A percentile compares a stretch with the other conserved stretches of the same genome.
phyloP scores from a whole-genome alignment of 2,329 filamentous ascomycete species.

The Dothideomycetes sp. region DNA sequence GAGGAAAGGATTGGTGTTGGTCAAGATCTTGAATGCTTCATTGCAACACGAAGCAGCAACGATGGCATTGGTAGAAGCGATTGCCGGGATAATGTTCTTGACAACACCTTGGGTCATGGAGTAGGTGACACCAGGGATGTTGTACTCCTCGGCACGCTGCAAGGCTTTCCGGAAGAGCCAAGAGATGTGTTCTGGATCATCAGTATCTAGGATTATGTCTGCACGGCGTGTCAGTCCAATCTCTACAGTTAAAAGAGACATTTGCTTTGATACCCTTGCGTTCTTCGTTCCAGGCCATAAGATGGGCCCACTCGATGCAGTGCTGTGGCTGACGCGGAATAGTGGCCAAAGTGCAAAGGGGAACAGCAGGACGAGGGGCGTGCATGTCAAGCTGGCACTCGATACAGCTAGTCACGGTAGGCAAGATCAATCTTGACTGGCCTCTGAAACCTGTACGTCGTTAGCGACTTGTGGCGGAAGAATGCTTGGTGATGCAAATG shows the following conservation, averaged over 20 bases:
- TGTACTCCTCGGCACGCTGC: constrained; percentile 73
- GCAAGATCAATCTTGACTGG: constrained; percentile 84
- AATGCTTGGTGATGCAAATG: constrained; percentile 12
- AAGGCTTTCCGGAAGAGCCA: constrained; percentile 89
- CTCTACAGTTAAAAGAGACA: too few relatives aligned
- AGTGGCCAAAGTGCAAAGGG: constrained; percentile 89
- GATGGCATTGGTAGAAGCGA: constrained; percentile 94
- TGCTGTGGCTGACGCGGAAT: constrained; percentile 96
- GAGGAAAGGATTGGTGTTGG: constrained; percentile 68
- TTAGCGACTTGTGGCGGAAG: background rate
- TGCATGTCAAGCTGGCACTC: constrained; percentile 99
- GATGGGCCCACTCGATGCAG: constrained; percentile 97
- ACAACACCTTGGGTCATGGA: constrained; percentile 93
- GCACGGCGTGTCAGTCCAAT: background rate
- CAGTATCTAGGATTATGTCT: constrained; percentile 81
- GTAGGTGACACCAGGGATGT: constrained; percentile 88
- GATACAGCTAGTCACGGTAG: constrained; percentile 88
- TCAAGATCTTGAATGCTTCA: constrained; percentile 91
- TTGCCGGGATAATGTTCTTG: constrained; percentile 98
- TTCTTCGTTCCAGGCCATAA: constrained; percentile 85
- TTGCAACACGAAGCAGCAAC: constrained; percentile 94
- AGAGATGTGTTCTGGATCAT: constrained; percentile 93
- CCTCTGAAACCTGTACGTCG: constrained; percentile 71
- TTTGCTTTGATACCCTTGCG: constrained; percentile 30
- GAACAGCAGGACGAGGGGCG: constrained; percentile 90